These are phyloP conservation scores for Brettanomyces naardenensis DNA, from an alignment of 805 yeast species.

Conservation along the genomic window DNA sequence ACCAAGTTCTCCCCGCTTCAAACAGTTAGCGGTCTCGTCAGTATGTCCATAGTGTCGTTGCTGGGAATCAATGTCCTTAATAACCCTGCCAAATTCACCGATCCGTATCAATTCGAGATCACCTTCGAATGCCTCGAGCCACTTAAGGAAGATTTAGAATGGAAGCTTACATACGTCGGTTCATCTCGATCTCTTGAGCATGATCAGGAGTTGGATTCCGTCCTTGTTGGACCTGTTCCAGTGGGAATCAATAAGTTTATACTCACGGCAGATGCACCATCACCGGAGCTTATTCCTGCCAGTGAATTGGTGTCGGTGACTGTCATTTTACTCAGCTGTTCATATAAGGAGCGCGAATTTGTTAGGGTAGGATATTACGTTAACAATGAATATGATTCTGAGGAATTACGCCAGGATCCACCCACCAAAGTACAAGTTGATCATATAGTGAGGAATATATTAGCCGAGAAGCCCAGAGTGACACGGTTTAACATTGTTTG, in stretches of 20 bases:
- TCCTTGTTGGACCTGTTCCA: conserved; percentile 98
- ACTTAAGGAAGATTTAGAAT: conserved; percentile 83
- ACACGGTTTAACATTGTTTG: conserved; percentile 95
- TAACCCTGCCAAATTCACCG: conserved; percentile 91
- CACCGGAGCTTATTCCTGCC: conserved; percentile 93
- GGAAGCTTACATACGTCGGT: conserved; percentile 97
- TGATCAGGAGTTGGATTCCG: conserved; percentile 93
- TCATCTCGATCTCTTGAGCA: conserved; percentile 90
- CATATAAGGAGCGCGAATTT: conserved; percentile 89
- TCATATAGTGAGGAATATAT: conserved; percentile 85
- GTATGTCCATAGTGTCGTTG: conserved; percentile 88
- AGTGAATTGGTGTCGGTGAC: conserved; percentile 93
- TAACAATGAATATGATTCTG: conserved; percentile 91
- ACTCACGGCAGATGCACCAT: conserved; percentile 93
- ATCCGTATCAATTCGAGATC: conserved; percentile 92
- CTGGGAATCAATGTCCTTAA: conserved; percentile 87
- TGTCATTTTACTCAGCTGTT: conserved; percentile 85
- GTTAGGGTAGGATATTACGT: conserved; percentile 97
- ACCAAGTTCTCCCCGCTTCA: no score
- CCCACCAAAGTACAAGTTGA: conserved; percentile 91
- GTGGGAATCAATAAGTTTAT: conserved; percentile 93
- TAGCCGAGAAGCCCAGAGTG: conserved; percentile 96
- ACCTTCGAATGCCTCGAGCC: conserved; percentile 96
- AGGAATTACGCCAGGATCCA: conserved; percentile 88
- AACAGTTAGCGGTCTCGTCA: no score